A percentile compares a stretch with the other conserved stretches of the same genome.
Evolutionary conservation across 2,329 filamentous ascomycete genomes (phyloP).

Genomic region (Orbilia ellipsospora): DNA sequence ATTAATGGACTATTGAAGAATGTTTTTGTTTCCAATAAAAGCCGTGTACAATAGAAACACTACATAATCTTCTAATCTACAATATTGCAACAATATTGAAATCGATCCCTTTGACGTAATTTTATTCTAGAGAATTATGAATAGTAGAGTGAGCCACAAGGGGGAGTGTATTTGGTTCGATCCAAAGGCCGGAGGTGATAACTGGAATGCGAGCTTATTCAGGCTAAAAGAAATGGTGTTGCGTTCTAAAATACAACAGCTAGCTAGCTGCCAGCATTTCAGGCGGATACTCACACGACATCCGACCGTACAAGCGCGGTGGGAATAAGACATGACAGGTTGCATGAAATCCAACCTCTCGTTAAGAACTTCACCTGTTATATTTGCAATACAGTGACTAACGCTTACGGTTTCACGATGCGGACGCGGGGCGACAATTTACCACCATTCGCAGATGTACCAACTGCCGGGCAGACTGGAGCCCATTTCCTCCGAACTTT

Average conservation of each 20-base stretch:
- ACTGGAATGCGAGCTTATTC: not conserved
- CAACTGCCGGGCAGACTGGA: constrained; percentile 40
- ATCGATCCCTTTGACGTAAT: too few relatives aligned
- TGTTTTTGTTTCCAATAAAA: constrained; percentile 2
- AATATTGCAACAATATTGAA: too few relatives aligned
- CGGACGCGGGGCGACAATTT: constrained; percentile 45
- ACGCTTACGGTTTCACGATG: constrained; percentile 24
- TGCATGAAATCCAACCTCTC: not conserved
- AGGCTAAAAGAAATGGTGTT: constrained; percentile 2
- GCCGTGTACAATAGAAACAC: not conserved
- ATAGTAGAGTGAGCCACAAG: too few relatives aligned
- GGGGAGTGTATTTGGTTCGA: too few relatives aligned
- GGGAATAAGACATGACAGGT: constrained; percentile 4
- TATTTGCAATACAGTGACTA: not conserved
- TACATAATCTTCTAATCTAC: not conserved
- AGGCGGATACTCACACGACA: not conserved
- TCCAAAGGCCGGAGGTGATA: too few relatives aligned
- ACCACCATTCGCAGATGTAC: constrained; percentile 40
- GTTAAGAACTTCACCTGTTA: not conserved
- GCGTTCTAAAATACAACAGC: not conserved
- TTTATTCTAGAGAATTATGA: too few relatives aligned
- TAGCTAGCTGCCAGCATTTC: too few relatives aligned
- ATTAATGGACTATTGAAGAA: not conserved
- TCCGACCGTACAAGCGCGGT: not conserved
- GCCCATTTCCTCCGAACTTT: constrained; percentile 44